Percentiles rank a stretch among this genome's conserved stretches.
These are phyloP conservation scores for Hordeum marinum DNA, from an alignment of 176 grass and related monocot genomes.

Conservation along the genomic window DNA sequence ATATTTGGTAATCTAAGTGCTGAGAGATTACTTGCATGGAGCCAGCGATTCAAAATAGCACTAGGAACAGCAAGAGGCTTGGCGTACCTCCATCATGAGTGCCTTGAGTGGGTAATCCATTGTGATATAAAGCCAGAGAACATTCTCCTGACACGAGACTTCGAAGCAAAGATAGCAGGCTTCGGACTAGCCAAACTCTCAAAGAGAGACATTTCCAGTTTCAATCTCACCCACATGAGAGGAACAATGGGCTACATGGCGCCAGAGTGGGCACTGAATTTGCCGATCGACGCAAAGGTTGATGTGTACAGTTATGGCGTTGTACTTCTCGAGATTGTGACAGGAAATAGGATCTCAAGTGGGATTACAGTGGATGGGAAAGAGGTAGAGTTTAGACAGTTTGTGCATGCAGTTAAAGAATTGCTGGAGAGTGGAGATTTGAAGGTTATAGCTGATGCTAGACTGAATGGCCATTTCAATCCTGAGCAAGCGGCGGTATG, in stretches of 20 bases:
- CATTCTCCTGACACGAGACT: slow-evolving; percentile 61
- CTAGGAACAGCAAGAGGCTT: slow-evolving; percentile 54
- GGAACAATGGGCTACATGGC: slow-evolving; percentile 77
- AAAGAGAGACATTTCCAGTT: slow-evolving; percentile 36
- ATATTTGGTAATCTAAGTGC: slow-evolving; percentile 45
- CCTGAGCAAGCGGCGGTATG: slow-evolving; percentile 32
- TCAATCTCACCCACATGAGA: slow-evolving; percentile 47
- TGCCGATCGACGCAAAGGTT: slow-evolving; percentile 48
- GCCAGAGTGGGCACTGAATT: slow-evolving; percentile 53
- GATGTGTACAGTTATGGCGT: slow-evolving; percentile 62
- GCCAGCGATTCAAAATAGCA: slow-evolving; percentile 68
- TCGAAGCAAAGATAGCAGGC: slow-evolving; percentile 72
- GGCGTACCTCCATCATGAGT: slow-evolving; percentile 81
- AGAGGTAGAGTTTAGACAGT: slow-evolving; percentile 13
- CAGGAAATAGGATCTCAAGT: slow-evolving; percentile 44
- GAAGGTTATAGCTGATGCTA: slow-evolving; percentile 39
- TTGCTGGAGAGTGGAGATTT: slow-evolving; percentile 29
- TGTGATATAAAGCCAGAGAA: slow-evolving; percentile 86
- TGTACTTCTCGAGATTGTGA: slow-evolving; percentile 60
- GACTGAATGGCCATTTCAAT: slow-evolving; percentile 37
- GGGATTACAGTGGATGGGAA: slow-evolving; percentile 20
- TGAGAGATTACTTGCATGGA: slow-evolving; percentile 47
- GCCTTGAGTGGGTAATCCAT: slow-evolving; percentile 76
- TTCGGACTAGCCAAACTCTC: slow-evolving; percentile 67
- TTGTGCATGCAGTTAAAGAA: slow-evolving; percentile 30